Percentiles rank a stretch among this genome's conserved stretches.
Conservation (phyloP, 305 asterid species). For the Fraxinus greggii region DNA sequence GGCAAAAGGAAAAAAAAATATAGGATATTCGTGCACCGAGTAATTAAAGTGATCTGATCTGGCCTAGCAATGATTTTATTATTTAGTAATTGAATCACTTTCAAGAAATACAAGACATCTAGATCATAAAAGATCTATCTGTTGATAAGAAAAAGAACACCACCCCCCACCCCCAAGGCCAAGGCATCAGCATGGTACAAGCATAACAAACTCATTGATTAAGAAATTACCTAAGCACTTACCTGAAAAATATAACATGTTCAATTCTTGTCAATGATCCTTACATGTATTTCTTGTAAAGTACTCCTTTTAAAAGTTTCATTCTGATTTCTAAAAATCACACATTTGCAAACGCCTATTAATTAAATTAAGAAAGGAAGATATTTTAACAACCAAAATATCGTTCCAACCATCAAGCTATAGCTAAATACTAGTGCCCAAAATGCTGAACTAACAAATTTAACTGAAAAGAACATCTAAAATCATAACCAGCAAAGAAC, state of each 20-base stretch:
- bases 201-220: background rate
- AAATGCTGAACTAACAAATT: background rate
- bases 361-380: background rate
- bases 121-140: background rate
- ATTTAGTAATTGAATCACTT: background rate
- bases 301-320: background rate
- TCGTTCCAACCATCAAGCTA: background rate
- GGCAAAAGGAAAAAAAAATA: background rate
- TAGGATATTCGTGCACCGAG: background rate
- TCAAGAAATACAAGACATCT: background rate
- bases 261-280: background rate
- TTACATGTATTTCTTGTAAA: background rate
- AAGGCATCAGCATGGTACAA: background rate
- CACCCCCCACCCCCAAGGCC: background rate
- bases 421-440: background rate
- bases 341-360: slow-evolving; percentile 1
- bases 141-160: background rate
- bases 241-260: background rate
- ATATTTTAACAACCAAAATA: background rate
- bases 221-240: background rate
- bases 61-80: background rate
- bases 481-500: slow-evolving; percentile 14
- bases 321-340: background rate
- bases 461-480: slow-evolving; percentile 7
- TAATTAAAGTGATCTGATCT: background rate